Evolutionary conservation across 2,329 filamentous ascomycete species (phyloP), one percentile per base, ranked within the genome.

Genomic region (Epichloe hybrida): DNA sequence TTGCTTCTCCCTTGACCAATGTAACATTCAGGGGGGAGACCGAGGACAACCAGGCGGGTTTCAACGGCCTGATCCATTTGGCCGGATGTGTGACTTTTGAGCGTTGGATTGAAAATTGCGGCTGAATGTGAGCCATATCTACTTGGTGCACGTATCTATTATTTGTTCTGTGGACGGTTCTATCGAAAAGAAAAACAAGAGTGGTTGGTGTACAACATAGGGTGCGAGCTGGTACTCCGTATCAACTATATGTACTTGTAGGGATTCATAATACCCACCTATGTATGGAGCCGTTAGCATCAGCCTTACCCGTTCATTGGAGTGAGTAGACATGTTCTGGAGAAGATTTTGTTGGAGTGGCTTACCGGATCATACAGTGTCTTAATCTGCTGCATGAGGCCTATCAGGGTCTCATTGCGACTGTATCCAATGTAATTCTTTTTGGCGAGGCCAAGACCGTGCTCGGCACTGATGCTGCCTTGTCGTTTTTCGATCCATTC

Each of bases 251-350:
- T 85, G 67, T 96, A 97, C 71, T 97, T 97, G 75, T 97, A 97
- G 0, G 91, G 91, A 70, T 96, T 97, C 88, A 97, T 94, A 69
- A 97, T 97, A 46, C 89, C 90, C 59, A 95, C 95, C 88, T 21
- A 21, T 21, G 50, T 95, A 61, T 21, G 49, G 45, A 46, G 52
- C 38, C 38, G 46, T 49, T 49, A 51, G 48, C 56, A 60, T 64
- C 57, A 64, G 61, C 56, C 55, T 51, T 57, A 55, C 50, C 41
- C 27, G 21, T 27, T 38, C 49, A 20, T 40, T 47, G 37, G 15
- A 38, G 23, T 40, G 21, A 21, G 31, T 20, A 39, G 37, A 40
- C 40, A 49, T 39, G 50, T 42, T 17, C 15, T 5, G 8, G 15
- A 15, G 17, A 35, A 34, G 6, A 34, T n/a, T 31, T 11, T 4